These are phyloP conservation scores for Erysimum cheiranthoides DNA, from an alignment of 345 rosid species.

Conservation along the genomic window DNA sequence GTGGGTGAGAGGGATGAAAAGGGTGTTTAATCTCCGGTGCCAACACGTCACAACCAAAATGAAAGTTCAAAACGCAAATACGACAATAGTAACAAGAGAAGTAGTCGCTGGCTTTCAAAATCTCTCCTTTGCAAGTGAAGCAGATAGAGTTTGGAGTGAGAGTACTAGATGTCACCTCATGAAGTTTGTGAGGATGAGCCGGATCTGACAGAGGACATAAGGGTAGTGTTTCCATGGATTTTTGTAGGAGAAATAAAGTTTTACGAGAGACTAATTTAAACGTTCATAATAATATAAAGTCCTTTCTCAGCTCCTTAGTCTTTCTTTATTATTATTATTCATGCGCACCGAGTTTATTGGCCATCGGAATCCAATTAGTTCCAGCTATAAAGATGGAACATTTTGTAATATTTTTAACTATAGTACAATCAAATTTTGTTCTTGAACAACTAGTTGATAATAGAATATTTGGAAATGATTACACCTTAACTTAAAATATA, in stretches of 20 bases:
- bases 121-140: not conserved
- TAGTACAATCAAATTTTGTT: not conserved
- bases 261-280: not conserved
- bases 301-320: not conserved
- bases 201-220: not conserved
- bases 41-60: not conserved
- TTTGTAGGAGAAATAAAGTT: not conserved
- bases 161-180: not conserved
- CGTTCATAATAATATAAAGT: not conserved
- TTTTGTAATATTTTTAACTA: not conserved
- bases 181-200: not conserved
- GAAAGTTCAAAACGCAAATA: not conserved
- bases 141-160: not conserved
- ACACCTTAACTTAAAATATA: not conserved
- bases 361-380: too few relatives aligned
- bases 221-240: not conserved
- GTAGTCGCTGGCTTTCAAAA: not conserved
- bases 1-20: conserved; percentile 18
- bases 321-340: too few relatives aligned
- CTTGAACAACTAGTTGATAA: not conserved
- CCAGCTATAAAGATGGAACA: too few relatives aligned
- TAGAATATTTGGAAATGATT: not conserved
- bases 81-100: not conserved
- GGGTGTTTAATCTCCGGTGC: not conserved
- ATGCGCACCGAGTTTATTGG: too few relatives aligned